phyloP scores from a whole-genome alignment of 192 early-diverging fungal genomes.

The Linnemannia elongata region DNA sequence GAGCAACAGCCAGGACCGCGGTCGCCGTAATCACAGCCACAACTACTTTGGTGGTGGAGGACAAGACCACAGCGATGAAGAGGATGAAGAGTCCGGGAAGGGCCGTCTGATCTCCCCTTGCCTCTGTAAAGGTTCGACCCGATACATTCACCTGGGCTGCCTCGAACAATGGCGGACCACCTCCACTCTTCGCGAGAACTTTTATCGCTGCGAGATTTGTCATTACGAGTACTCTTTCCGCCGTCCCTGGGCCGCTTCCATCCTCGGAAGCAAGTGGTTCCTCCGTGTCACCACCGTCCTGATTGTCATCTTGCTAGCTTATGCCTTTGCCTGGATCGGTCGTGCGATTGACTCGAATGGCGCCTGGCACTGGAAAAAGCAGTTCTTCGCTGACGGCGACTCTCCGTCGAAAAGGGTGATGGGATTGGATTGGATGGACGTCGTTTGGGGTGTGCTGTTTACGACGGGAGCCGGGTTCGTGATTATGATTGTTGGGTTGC shows the following conservation, averaged over 20 bases:
- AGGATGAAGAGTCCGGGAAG: conserved; percentile 12
- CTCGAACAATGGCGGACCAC: conserved; percentile 34
- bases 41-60: background rate
- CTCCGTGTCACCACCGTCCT: background rate
- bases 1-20: conserved; percentile 15
- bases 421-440: conserved; percentile 30
- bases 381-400: background rate
- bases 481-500: conserved; percentile 7
- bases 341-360: background rate
- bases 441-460: conserved; percentile 13
- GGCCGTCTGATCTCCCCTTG: conserved; percentile 42
- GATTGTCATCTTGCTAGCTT: conserved; percentile 4
- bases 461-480: conserved; percentile 10
- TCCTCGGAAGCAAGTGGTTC: conserved; percentile 32
- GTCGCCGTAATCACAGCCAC: conserved; percentile 9
- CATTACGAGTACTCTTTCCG: conserved; percentile 49
- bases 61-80: background rate
- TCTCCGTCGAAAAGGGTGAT: background rate
- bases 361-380: conserved; percentile 16
- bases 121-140: conserved; percentile 41
- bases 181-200: conserved; percentile 17
- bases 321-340: conserved; percentile 10
- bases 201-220: conserved; percentile 40
- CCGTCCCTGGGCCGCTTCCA: conserved; percentile 20
- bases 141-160: conserved; percentile 43